These are phyloP conservation scores for Boletus rubropictus DNA, from an alignment of 768 basidiomycete genomes.

Conservation along the genomic window DNA sequence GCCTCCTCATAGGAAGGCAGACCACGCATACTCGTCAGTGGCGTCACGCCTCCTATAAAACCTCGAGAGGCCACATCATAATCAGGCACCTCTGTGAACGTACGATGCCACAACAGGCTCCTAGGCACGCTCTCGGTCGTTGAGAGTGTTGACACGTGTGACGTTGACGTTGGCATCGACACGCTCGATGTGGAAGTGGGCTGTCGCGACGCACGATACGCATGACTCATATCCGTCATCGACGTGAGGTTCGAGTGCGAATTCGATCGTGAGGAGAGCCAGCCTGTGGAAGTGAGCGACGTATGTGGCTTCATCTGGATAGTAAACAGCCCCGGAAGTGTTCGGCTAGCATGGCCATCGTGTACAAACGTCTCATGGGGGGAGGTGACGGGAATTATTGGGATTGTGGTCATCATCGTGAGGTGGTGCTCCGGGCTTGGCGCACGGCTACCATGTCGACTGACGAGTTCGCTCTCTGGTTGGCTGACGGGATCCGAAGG, in stretches of 20 bases:
- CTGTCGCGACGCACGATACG: slow-evolving; percentile 3
- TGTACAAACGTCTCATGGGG: slow-evolving; percentile 50
- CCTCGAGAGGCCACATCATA: slow-evolving; percentile 81
- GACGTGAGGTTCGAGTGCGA: slow-evolving; percentile 27
- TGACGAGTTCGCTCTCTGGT: slow-evolving; percentile 25
- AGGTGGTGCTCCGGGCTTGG: slow-evolving; percentile 51
- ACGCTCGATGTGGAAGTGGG: not conserved
- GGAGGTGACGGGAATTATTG: slow-evolving; percentile 10
- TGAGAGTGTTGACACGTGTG: slow-evolving; percentile 1
- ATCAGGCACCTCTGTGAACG: slow-evolving; percentile 76
- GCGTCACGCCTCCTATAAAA: slow-evolving; percentile 88
- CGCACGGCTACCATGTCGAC: slow-evolving; percentile 41
- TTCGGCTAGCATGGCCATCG: slow-evolving; percentile 44
- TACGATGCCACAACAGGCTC: slow-evolving; percentile 47
- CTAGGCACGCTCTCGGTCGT: slow-evolving; percentile 22
- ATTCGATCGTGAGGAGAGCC: slow-evolving; percentile 36
- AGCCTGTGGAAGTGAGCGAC: slow-evolving; percentile 37
- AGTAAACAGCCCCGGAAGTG: slow-evolving; percentile 46
- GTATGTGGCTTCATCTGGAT: slow-evolving; percentile 62
- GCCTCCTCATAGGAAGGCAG: slow-evolving; percentile 87
- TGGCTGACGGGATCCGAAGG: slow-evolving; percentile 25
- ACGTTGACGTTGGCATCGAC: not conserved
- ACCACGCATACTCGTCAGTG: slow-evolving; percentile 67
- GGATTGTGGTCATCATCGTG: slow-evolving; percentile 5
- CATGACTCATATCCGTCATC: not conserved